Base-by-base conservation (phyloP, 2,329 filamentous ascomycete genomes). In the Aspergillus costaricaensis region DNA sequence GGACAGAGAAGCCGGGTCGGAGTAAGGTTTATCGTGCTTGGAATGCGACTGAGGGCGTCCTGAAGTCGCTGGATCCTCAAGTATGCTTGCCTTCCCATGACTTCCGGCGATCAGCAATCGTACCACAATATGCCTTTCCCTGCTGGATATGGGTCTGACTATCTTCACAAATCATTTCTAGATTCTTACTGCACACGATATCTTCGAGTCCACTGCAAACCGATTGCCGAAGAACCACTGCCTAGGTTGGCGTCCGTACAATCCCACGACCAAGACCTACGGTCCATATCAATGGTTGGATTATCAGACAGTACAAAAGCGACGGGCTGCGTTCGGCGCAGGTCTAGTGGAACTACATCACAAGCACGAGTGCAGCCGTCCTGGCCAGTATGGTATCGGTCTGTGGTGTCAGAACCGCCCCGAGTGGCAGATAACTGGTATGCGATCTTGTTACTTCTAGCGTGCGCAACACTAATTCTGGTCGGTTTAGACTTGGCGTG, bases 321-420 rank as follows among this genome's bases (percentile, higher is more conserved):
- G 93, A 72, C 87, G 91, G 72, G 90, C 89, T 73, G 91, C 95
- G 75, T 85, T 97, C 67, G 95, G 95, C 65, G 90, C 89, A 41
- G 95, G 94, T 60, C 77, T 98, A 51, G 88, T 93, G 41, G 89
- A 95, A 76, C 79, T 98, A 67, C 91, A 96, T 77, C 85, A 89
- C 73, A 83, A 86, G 69, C 81, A 86, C 63, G 91, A 91, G 55
- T 82, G 94, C 48, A 83, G 82, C 12, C 85, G 82, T 4, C 79
- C 83, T 51, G 88, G 72, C 55, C 71, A 89, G 72, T 89, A 90
- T 73, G 91, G 89, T 56, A 82, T 96, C 64, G 92, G 91, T 21
- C 78, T 96, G 53, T 96, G 91, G 91, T 91, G 90, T 70, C 90
- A 92, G 76, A 96, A 96, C 77, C 84, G 91, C 61, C 88, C 91